Percentiles rank a stretch among this genome's conserved stretches.
phyloP scores from a whole-genome alignment of 2,329 filamentous ascomycete species.

The Fusarium sp. region DNA sequence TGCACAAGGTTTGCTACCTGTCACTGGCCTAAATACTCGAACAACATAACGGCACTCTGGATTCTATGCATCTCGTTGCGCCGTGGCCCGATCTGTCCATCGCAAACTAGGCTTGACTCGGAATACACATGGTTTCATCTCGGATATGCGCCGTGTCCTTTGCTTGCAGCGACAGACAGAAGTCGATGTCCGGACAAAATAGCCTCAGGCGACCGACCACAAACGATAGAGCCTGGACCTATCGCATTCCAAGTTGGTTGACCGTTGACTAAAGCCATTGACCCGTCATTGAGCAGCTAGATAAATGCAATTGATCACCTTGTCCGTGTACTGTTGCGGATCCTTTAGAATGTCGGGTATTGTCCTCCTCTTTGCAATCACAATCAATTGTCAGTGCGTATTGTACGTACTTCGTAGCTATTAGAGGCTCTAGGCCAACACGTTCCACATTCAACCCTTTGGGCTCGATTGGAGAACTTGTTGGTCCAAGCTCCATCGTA shows the following conservation, averaged over 20 bases:
- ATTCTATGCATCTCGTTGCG: background rate
- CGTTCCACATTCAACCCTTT: background rate
- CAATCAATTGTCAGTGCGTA: background rate
- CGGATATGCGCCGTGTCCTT: background rate
- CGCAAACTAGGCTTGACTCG: background rate
- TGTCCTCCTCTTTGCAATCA: background rate
- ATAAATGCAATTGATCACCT: background rate
- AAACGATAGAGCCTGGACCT: background rate
- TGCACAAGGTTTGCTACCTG: constrained; percentile 1
- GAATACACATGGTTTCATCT: background rate
- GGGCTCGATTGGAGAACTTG: background rate
- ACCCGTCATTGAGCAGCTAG: constrained; percentile 18
- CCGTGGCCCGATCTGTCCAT: background rate
- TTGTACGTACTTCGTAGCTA: background rate
- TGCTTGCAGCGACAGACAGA: background rate
- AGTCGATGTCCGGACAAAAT: background rate
- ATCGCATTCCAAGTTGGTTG: background rate
- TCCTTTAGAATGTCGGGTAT: background rate
- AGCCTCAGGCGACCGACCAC: background rate
- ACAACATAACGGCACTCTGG: background rate
- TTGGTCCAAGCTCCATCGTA: background rate
- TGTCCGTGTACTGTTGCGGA: background rate
- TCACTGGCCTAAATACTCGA: background rate
- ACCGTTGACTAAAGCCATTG: background rate
- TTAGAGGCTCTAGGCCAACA: background rate